Evolutionary conservation across 306 rosid species (phyloP).

Genomic region (Ormosia semicastrata): DNA sequence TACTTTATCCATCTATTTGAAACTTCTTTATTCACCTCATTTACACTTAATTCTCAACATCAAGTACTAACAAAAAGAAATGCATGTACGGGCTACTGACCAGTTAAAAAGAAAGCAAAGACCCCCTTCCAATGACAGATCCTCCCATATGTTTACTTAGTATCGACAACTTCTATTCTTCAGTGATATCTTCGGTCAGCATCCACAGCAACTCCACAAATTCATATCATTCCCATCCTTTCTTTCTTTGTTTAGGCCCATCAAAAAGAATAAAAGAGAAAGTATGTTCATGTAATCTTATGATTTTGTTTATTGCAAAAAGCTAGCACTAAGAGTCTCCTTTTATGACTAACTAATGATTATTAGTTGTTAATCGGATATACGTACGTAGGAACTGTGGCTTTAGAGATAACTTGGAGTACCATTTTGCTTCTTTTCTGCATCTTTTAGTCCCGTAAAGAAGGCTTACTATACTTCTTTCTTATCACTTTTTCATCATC

Average conservation of each 20-base stretch:
- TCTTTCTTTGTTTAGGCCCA: neutral
- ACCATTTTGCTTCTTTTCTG: conserved; percentile 22
- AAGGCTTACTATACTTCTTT: neutral
- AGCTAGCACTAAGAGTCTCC: neutral
- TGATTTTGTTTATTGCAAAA: neutral
- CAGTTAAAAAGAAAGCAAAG: neutral
- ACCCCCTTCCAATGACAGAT: neutral
- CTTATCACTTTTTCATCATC: conserved; percentile 26
- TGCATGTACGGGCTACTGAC: too few species aligned
- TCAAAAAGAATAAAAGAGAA: neutral
- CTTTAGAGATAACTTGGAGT: conserved; percentile 37
- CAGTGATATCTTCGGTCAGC: neutral
- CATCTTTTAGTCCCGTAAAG: conserved; percentile 6
- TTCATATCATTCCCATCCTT: neutral
- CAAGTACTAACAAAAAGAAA: too few species aligned
- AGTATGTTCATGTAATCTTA: neutral
- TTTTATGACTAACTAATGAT: neutral
- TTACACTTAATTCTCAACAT: too few species aligned
- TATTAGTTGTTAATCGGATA: conserved; percentile 22
- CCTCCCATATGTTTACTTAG: neutral
- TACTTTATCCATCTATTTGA: too few species aligned
- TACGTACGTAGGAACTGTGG: conserved; percentile 28
- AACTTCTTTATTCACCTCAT: too few species aligned
- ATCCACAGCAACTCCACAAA: neutral
- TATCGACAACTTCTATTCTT: neutral